Evolutionary conservation across 805 yeast genomes (phyloP).

Genomic region (Kregervanrija pseudodelftensis): DNA sequence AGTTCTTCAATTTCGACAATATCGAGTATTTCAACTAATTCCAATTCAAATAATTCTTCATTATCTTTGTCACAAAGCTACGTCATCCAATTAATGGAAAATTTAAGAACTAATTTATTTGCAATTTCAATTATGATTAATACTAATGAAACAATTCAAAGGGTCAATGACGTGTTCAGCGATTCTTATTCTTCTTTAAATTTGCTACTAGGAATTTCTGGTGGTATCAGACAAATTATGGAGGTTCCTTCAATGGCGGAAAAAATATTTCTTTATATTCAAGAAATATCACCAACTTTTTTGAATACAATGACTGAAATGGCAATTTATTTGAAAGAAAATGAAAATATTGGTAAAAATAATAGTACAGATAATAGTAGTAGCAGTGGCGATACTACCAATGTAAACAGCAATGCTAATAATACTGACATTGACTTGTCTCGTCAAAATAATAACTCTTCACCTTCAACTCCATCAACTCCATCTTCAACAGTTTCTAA

Average conservation of each 20-base stretch:
- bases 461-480: constrained; percentile 1
- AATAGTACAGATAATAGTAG: too few species aligned
- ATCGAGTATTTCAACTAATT: background rate
- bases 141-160: constrained; percentile 11
- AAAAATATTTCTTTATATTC: constrained; percentile 11
- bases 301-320: background rate
- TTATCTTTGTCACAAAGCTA: background rate
- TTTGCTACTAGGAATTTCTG: constrained; percentile 15
- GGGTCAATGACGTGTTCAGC: constrained; percentile 11
- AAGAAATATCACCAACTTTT: constrained; percentile 16
- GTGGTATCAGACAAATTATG: constrained; percentile 20
- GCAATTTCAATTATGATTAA: constrained; percentile 21
- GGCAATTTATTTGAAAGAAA: background rate
- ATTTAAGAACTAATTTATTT: constrained; percentile 18
- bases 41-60: background rate
- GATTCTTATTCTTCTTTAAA: constrained; percentile 10
- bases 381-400: too few species aligned
- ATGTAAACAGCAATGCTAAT: too few species aligned
- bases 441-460: constrained; percentile 4
- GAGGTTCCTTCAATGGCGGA: constrained; percentile 16
- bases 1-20: background rate
- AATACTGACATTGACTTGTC: too few species aligned
- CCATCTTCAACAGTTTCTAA: constrained; percentile 6
- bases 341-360: background rate
- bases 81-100: constrained; percentile 9